Evolutionary conservation across 192 early-diverging fungal genomes (phyloP).

Genomic region (Dispira parvispora): DNA sequence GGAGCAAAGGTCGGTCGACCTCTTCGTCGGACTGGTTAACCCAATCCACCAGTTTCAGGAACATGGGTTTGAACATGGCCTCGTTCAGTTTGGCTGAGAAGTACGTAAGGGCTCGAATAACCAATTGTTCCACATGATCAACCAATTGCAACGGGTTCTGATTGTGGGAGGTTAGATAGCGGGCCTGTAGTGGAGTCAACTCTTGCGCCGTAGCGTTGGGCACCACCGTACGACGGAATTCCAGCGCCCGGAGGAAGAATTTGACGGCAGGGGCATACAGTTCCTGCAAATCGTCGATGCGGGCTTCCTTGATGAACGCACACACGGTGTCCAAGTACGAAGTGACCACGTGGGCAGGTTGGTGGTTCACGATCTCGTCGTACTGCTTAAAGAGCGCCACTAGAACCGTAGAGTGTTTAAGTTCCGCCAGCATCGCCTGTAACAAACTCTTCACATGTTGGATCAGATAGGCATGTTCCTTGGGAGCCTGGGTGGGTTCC

Average conservation of each 20-base stretch:
- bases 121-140: constrained; percentile 41
- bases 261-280: neutral
- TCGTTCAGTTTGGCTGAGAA: constrained; percentile 88
- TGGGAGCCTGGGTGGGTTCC: constrained; percentile 18
- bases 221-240: neutral
- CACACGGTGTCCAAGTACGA: constrained; percentile 13
- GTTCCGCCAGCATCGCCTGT: constrained; percentile 31
- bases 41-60: constrained; percentile 75
- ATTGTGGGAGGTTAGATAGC: neutral
- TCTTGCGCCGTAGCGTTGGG: neutral
- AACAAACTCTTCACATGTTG: constrained; percentile 26
- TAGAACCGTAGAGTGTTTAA: constrained; percentile 45
- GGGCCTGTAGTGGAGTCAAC: neutral
- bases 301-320: neutral
- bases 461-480: constrained; percentile 19
- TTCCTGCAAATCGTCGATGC: neutral
- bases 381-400: constrained; percentile 36
- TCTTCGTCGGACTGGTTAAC: constrained; percentile 15
- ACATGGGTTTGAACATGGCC: constrained; percentile 84
- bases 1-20: neutral
- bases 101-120: constrained; percentile 61
- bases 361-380: constrained; percentile 16
- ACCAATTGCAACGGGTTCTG: constrained; percentile 20
- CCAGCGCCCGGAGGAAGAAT: neutral
- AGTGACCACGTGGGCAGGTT: constrained; percentile 24